Percentiles rank a stretch among this genome's conserved stretches.
Conservation (phyloP, 2,329 filamentous ascomycete genomes). For the Cladobotryum mycophilum region DNA sequence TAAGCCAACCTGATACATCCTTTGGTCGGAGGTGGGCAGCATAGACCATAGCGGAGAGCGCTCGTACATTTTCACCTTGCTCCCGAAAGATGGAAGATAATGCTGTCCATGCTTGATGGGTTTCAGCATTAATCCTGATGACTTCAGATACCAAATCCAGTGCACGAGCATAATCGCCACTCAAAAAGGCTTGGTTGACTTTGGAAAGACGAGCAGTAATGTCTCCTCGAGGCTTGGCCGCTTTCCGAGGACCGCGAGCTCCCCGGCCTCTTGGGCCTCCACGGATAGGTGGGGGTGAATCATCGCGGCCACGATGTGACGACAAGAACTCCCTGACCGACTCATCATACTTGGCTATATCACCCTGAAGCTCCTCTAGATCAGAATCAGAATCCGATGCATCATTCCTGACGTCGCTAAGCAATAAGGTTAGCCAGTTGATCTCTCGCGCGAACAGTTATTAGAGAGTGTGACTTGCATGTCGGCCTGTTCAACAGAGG, state of each 20-base stretch:
- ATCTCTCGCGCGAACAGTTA: not conserved
- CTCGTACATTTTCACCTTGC: conserved; percentile 49
- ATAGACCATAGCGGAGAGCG: conserved; percentile 54
- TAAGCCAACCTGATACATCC: conserved; percentile 53
- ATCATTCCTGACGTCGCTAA: conserved; percentile 17
- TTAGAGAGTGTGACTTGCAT: not conserved
- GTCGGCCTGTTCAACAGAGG: not conserved
- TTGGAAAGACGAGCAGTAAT: conserved; percentile 62
- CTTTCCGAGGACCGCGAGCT: conserved; percentile 46
- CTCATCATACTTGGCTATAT: conserved; percentile 38
- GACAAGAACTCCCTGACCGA: conserved; percentile 36
- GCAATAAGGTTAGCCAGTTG: not conserved
- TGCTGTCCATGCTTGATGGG: conserved; percentile 58
- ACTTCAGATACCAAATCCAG: conserved; percentile 54
- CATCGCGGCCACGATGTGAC: conserved; percentile 26
- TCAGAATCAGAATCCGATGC: conserved; percentile 39
- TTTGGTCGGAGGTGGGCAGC: conserved; percentile 59
- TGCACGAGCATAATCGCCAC: conserved; percentile 54
- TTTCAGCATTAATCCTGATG: conserved; percentile 63
- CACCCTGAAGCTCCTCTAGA: conserved; percentile 36
- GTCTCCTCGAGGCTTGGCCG: conserved; percentile 62
- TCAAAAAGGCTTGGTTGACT: conserved; percentile 63
- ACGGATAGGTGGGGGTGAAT: conserved; percentile 14
- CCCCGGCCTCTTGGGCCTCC: conserved; percentile 23
- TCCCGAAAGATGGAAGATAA: conserved; percentile 57